Base-by-base conservation (phyloP, 768 basidiomycete species). In the Calocera cornea region DNA sequence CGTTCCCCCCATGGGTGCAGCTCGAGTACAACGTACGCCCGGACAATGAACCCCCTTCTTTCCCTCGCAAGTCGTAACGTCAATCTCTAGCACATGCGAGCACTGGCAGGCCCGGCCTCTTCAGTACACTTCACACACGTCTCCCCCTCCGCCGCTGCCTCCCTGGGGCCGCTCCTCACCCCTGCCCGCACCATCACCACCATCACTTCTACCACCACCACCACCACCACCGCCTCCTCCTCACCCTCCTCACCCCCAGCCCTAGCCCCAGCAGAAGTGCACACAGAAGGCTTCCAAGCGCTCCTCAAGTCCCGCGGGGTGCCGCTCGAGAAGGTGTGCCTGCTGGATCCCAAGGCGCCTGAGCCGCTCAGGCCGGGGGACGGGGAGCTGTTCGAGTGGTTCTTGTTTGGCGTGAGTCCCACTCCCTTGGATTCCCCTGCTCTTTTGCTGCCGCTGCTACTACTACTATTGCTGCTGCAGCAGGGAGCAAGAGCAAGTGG, bases 301-400 rank as follows among this genome's bases (percentile, higher is more conserved):
- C 77, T 89, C n/a, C 83, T 93, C 76, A 77, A 81, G 64, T 69
- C 49, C 38, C 66, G 71, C 29, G 41, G 75, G 71, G 66, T 82
- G 68, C 66, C 80, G 0, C 74, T 87, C 2, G 80, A 85, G 0
- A 82, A 82, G 71, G 89, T 97, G 11, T 99, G 97, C 73, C 78
- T 99, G 17, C 83, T 99, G n/a, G 97, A 99, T 75, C 97, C 97
- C 0, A 90, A 87, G 73, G 94, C 94, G 0, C 79, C 85, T 65
- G 76, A 79, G 65, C 82, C 77, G 66, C 81, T 98, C 12, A 77
- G 83, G 0, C 92, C 94, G 0, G 83, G 84, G 65, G 95, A 98
- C 72, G 87, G 86, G 0, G 83, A 87, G 67, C 74, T 78, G 34
- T 98, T 97, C 72, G 82, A 87, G 34, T 90, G 87, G 83, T 99